Evolutionary conservation across 495 filamentous ascomycete species (phyloP).

Genomic region (Podospora australis): DNA sequence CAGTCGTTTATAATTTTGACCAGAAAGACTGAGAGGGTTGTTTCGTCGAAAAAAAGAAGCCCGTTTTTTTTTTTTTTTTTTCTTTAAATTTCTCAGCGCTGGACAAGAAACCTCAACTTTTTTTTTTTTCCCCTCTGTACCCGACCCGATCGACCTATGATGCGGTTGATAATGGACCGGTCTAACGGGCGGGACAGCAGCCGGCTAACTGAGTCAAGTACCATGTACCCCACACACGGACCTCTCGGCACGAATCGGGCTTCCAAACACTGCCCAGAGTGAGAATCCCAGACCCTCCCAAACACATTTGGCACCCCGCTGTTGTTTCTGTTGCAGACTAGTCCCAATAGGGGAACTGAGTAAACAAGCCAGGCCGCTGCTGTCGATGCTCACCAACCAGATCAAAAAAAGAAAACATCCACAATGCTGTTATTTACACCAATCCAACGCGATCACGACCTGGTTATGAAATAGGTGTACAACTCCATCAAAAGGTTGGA

Average conservation of each 20-base stretch:
- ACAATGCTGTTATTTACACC: too few species aligned
- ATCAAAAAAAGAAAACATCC: slow-evolving; percentile 2
- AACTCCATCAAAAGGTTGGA: too few species aligned
- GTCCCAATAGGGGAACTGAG: slow-evolving; percentile 16
- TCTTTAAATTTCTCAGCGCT: slow-evolving; percentile 3
- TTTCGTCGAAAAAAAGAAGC: neutral
- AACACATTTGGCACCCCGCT: neutral
- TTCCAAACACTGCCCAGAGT: neutral
- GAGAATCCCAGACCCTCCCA: neutral
- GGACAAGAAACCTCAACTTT: slow-evolving; percentile 9
- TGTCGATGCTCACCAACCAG: too few species aligned
- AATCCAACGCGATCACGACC: too few species aligned
- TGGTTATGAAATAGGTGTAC: too few species aligned
- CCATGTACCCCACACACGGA: neutral
- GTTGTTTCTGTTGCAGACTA: slow-evolving; percentile 5
- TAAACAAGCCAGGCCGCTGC: slow-evolving; percentile 10
- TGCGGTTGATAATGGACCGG: slow-evolving; percentile 17
- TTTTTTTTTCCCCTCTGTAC: slow-evolving; percentile 15
- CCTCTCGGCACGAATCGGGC: slow-evolving; percentile 9
- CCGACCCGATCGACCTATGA: slow-evolving; percentile 14
- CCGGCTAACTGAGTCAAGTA: slow-evolving; percentile 19
- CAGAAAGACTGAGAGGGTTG: neutral
- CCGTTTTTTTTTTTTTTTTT: slow-evolving; percentile 5
- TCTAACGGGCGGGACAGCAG: slow-evolving; percentile 11
- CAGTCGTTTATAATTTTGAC: neutral